Evolutionary conservation across 768 basidiomycete species (phyloP), one percentile per base, ranked within the genome.

Genomic region (Amanita jacksonii): DNA sequence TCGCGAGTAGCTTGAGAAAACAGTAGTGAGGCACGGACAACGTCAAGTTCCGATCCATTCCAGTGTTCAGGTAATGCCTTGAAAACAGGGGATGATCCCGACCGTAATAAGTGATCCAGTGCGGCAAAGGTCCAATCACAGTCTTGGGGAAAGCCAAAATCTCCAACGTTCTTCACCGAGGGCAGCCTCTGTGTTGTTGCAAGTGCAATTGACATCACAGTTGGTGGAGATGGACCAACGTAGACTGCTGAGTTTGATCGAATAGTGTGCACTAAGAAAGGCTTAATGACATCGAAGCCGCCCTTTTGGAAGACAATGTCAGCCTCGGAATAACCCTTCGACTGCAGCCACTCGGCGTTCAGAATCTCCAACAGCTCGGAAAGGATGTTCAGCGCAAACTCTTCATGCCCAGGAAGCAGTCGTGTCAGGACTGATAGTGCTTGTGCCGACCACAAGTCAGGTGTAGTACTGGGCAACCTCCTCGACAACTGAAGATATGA

Each of bases 1-100:
- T 74, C 66, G 23, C 73, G 70, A 8, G 68, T 61, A 10, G 74
- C 60, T 32, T 68, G 66, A 1, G 73, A 68, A n/a, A 93, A 62
- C 10, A 81, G 59, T 12, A 97, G 63, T 5, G 80, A 73, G 0
- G 77, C 74, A 15, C 83, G 76, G 10, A 81, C 77, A 5, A 94
- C 63, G 30, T 93, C 85, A 9, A 76, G 66, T 58, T 97, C 92
- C 3, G 79, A 81, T 0, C 79, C 77, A 54, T 82, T 72, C 91
- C 91, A 94, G 2, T 70, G 67, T 0, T 63, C 48, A 0, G 90
- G 86, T 1, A 86, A 70, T 16, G 68, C 52, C 27, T 73, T 70
- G 63, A 94, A 85, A 0, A 88, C 82, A 0, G 72, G 74, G 0
- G 81, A 77, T 18, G 62, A 66, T 0, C 79, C 81, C 0, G 91